Percentiles rank a stretch among this genome's conserved stretches.
Conservation (phyloP, 257 asterid genomes). For the Plantago major region DNA sequence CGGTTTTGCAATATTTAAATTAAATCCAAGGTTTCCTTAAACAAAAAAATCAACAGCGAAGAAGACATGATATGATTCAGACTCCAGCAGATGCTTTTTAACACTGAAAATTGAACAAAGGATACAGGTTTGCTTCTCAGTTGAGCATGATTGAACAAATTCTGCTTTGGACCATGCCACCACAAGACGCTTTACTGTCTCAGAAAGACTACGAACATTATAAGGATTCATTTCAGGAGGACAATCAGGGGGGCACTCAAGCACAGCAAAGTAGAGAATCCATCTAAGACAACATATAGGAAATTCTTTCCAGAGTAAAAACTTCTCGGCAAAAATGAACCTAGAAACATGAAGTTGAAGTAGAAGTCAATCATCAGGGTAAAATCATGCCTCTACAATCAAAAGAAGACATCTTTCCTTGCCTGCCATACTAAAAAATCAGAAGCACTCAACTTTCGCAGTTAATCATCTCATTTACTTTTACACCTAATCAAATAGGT, state of each 20-base stretch:
- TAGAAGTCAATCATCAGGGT: background rate
- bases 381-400: background rate
- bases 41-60: background rate
- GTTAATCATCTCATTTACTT: slow-evolving; percentile 14
- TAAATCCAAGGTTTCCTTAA: too few relatives aligned
- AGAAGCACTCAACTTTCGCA: slow-evolving; percentile 9
- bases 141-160: slow-evolving; percentile 80
- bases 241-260: slow-evolving; percentile 59
- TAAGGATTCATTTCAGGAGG: slow-evolving; percentile 30
- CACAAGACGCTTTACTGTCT: slow-evolving; percentile 70
- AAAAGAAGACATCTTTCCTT: background rate
- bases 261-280: slow-evolving; percentile 91
- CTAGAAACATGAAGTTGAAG: slow-evolving; percentile 37
- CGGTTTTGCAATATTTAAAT: too few relatives aligned
- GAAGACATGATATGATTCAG: background rate
- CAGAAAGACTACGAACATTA: slow-evolving; percentile 43
- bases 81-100: slow-evolving; percentile 16
- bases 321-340: slow-evolving; percentile 75
- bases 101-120: slow-evolving; percentile 29
- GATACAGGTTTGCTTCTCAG: slow-evolving; percentile 97
- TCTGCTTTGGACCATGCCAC: slow-evolving; percentile 78
- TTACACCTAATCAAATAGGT: background rate
- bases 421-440: slow-evolving; percentile 5
- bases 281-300: slow-evolving; percentile 84
- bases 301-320: slow-evolving; percentile 90